Percentiles rank a stretch among this genome's conserved stretches.
phyloP scores from a whole-genome alignment of 805 yeast species.

The Pichia californica region DNA sequence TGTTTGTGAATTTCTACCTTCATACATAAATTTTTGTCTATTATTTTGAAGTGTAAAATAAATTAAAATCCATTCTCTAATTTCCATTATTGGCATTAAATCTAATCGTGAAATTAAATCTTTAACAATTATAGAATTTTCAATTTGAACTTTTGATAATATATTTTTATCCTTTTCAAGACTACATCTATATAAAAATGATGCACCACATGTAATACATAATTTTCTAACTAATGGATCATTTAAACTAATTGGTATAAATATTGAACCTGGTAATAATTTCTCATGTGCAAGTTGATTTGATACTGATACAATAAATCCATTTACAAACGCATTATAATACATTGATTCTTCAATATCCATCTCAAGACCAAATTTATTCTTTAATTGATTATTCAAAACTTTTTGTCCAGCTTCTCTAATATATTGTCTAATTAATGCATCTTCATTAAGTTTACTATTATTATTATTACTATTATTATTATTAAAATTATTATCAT shows the following conservation, averaged over 20 bases:
- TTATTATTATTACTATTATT: too few relatives aligned
- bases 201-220: slow-evolving; percentile 37
- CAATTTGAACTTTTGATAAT: slow-evolving; percentile 16
- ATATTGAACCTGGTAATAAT: slow-evolving; percentile 35
- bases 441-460: slow-evolving; percentile 14
- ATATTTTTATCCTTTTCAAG: slow-evolving; percentile 19
- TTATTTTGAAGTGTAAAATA: slow-evolving; percentile 35
- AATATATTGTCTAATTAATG: slow-evolving; percentile 20
- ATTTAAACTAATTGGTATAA: slow-evolving; percentile 30
- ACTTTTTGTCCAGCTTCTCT: background rate
- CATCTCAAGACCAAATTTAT: background rate
- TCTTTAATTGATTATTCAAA: background rate
- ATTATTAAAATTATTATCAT: too few relatives aligned
- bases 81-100: slow-evolving; percentile 23
- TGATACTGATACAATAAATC: slow-evolving; percentile 35
- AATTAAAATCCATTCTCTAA: slow-evolving; percentile 36
- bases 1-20: slow-evolving; percentile 27
- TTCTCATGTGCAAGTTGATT: slow-evolving; percentile 37
- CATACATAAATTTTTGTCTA: slow-evolving; percentile 30
- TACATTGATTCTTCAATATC: slow-evolving; percentile 2
- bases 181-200: slow-evolving; percentile 21
- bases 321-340: slow-evolving; percentile 33
- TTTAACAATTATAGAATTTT: slow-evolving; percentile 3
- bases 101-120: slow-evolving; percentile 21
- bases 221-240: slow-evolving; percentile 29